Conservation (phyloP, 176 grass and related monocot species). For the Rhynchospora pubera region DNA sequence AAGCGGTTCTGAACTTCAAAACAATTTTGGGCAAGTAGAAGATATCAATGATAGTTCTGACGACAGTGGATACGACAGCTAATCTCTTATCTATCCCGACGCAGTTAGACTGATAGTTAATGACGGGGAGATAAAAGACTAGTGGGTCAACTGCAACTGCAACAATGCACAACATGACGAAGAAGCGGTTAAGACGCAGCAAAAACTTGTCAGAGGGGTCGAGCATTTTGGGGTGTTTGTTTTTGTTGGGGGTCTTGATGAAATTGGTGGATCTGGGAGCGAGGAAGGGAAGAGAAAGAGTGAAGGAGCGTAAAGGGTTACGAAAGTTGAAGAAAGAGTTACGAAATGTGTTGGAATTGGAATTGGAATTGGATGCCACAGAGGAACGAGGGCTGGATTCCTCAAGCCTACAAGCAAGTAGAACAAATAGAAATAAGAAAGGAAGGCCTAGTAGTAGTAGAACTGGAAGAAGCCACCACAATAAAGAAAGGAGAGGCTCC, state of each 20-base stretch:
- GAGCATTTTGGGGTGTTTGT: conserved; percentile 42
- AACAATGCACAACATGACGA: conserved; percentile 63
- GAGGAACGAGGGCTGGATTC: conserved; percentile 69
- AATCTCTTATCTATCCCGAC: conserved; percentile 59
- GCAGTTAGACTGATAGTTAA: conserved; percentile 28
- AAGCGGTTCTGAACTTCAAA: conserved; percentile 83
- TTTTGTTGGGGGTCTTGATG: conserved; percentile 34
- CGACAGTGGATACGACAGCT: conserved; percentile 56
- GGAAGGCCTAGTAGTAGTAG: too few species aligned
- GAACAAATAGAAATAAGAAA: too few species aligned
- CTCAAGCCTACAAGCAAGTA: conserved; percentile 47
- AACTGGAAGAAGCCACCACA: too few species aligned
- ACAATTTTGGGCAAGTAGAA: conserved; percentile 58
- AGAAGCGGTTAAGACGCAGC: conserved; percentile 61
- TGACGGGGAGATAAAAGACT: conserved; percentile 71
- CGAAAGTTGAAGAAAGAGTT: conserved; percentile 24
- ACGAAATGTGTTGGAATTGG: conserved; percentile 18
- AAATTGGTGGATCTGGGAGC: conserved; percentile 8
- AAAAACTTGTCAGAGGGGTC: conserved; percentile 74
- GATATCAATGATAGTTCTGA: conserved; percentile 67
- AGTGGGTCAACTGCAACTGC: conserved; percentile 78
- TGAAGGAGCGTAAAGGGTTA: neutral
- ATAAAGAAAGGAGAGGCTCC: neutral
- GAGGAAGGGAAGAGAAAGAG: conserved; percentile 9
- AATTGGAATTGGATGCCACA: conserved; percentile 52